Conservation (phyloP, 2,329 filamentous ascomycete genomes). For the Trichoderma lentiforme region DNA sequence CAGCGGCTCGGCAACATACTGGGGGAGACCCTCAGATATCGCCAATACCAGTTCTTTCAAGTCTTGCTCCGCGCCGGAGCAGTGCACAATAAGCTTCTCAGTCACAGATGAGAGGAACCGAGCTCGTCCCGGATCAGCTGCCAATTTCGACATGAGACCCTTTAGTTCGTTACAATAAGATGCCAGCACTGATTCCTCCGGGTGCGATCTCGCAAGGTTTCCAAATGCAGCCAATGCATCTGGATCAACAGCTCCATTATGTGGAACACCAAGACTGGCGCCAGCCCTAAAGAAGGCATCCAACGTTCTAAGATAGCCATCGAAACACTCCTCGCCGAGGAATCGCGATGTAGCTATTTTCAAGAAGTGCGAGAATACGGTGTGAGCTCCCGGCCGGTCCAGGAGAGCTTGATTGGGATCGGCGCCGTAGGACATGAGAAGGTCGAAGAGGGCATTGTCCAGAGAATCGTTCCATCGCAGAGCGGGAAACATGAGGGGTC, state of each 20-base stretch:
- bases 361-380: not conserved
- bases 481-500: not conserved
- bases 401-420: not conserved
- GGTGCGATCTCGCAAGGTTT: not conserved
- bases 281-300: not conserved
- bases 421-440: not conserved
- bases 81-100: not conserved
- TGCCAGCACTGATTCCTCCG: not conserved
- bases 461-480: not conserved
- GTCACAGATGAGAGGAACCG: not conserved
- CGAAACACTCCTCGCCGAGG: not conserved
- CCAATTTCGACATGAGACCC: not conserved
- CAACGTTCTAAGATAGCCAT: not conserved
- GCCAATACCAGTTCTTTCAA: not conserved
- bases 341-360: not conserved
- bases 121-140: not conserved
- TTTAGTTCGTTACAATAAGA: not conserved
- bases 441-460: not conserved
- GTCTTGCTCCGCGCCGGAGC: not conserved
- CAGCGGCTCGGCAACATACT: not conserved
- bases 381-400: not conserved
- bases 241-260: not conserved
- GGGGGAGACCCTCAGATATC: not conserved
- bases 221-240: not conserved
- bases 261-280: not conserved